Evolutionary conservation across 2,329 filamentous ascomycete species (phyloP), one percentile per base, ranked within the genome.

Genomic region (Mycogone perniciosa): DNA sequence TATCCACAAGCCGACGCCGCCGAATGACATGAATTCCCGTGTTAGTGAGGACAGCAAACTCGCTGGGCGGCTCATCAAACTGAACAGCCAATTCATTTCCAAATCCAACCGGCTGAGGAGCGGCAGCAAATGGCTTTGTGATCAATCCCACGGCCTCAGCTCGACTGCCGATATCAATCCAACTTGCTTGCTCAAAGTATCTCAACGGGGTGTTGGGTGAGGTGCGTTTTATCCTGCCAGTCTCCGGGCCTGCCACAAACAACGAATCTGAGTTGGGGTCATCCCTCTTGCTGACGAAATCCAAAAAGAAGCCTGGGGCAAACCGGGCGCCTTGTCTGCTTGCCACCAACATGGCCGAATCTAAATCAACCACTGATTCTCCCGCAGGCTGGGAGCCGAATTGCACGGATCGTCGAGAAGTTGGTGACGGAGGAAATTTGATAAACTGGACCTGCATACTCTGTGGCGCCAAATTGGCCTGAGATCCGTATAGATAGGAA

Each of bases 371-470:
- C 1, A 68, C 59, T 2, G 67, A 59, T 31, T 77, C 74, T n/a
- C 59, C 59, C n/a, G 62, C 60, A 34, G 61, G 38, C 41, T 59
- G 56, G 1, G 46, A 41, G 4, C 53, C 52, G 33, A 54, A 52
- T 44, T 67, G 67, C 4, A 57, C 60, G 13, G 66, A 55, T 50
- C 65, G 60, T 52, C 63, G 57, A 51, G 65, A 37, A 20, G 46
- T 57, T 20, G 62, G 55, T 54, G 64, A 67, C 50, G 93, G 93
- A 1, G 95, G 93, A 53, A 96, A 95, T 64, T 93, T 95, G 68
- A 99, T 89, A 63, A 95, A 93, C 59, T 95, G 87, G n/a, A 96
- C 84, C 67, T 96, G 91, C 89, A 99, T 96, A 69, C 89, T 96
- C 60, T 88, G 91, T 1, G 93, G 91, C 0, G 88, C 84, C 52